Evolutionary conservation across 1,139 yeast genomes (phyloP).

Genomic region (Citeromyces siamensis): DNA sequence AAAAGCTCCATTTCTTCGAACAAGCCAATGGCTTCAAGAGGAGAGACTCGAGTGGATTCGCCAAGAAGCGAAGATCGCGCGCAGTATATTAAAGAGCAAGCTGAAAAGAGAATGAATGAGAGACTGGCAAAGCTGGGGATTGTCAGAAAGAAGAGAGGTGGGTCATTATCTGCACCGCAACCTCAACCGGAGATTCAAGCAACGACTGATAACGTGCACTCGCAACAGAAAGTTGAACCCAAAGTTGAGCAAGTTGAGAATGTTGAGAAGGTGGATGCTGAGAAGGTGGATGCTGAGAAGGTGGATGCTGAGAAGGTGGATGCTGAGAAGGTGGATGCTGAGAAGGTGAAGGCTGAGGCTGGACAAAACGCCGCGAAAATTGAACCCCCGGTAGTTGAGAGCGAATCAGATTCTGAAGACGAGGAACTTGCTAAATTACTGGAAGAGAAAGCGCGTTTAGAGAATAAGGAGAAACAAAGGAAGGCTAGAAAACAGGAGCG

Average conservation of each 20-base stretch:
- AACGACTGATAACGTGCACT: not conserved
- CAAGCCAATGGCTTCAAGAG: slow-evolving; percentile 1
- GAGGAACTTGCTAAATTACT: slow-evolving; percentile 21
- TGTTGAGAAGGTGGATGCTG: slow-evolving; percentile 13
- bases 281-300: slow-evolving; percentile 9
- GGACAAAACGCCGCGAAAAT: no score
- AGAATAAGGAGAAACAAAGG: slow-evolving; percentile 24
- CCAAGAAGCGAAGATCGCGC: slow-evolving; percentile 47
- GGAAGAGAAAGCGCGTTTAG: slow-evolving; percentile 53
- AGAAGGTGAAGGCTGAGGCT: no score
- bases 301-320: slow-evolving; percentile 11
- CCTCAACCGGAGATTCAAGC: slow-evolving; percentile 9
- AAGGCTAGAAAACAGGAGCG: slow-evolving; percentile 34
- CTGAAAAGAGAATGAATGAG: slow-evolving; percentile 82
- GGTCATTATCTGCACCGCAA: slow-evolving; percentile 9
- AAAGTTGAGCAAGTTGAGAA: slow-evolving; percentile 8
- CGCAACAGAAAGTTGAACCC: slow-evolving; percentile 1
- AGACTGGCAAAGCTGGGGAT: slow-evolving; percentile 80
- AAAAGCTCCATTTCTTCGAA: slow-evolving; percentile 7
- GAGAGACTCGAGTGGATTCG: slow-evolving; percentile 6
- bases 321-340: slow-evolving; percentile 10
- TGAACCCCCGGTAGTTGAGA: no score
- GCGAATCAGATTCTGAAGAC: slow-evolving; percentile 23
- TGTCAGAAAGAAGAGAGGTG: slow-evolving; percentile 21
- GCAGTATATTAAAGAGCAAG: slow-evolving; percentile 81